Evolutionary conservation across 1,139 yeast genomes (phyloP), one percentile per base, ranked within the genome.

Genomic region (Pneumocystis murina): DNA sequence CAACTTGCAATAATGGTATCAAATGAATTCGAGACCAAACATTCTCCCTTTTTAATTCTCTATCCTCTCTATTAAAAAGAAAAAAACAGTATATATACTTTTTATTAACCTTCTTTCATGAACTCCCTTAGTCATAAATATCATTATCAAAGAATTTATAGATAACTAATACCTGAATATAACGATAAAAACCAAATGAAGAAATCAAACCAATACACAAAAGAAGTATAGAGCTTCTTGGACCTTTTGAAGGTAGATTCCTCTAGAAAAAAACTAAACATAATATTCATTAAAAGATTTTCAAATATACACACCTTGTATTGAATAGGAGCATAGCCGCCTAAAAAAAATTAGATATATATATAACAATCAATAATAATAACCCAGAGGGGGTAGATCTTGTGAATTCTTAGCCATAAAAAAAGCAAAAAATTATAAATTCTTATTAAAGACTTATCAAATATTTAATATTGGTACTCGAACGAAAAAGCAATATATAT

Each of bases 311-410:
- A 60, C 65, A 74, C 77, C 74, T 85, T 86, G 95, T 95, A 88
- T 77, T 88, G 96, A 66, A 88, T 82, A 62, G 88, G 86, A 69
- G 85, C 91, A 71, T 87, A 88, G 70, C 95, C 95, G 68, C 88
- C 90, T 48, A 41, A 2, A n/a, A 20, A 14, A 24, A 48, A 24
- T 48, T 24, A 48, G 30, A 20, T 12, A 48, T 48, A 24, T 48
- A 48, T 10, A 12, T 20, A 48, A 10, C 12, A 48, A 12, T 24
- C 3, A 8, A 12, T 2, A 20, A 12, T 3, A 48, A 48, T 6
- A 24, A 48, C 55, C 55, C 1, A 4, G 7, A 12, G 55, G 55
- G 2, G 55, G 55, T 16, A 48, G 24, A 12, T 48, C 55, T 48
- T 48, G 55, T 12, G 14, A 8, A 1, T 33, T 3, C 5, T 24